phyloP scores from a whole-genome alignment of 345 rosid species.

The Eucalyptus pauciflora region DNA sequence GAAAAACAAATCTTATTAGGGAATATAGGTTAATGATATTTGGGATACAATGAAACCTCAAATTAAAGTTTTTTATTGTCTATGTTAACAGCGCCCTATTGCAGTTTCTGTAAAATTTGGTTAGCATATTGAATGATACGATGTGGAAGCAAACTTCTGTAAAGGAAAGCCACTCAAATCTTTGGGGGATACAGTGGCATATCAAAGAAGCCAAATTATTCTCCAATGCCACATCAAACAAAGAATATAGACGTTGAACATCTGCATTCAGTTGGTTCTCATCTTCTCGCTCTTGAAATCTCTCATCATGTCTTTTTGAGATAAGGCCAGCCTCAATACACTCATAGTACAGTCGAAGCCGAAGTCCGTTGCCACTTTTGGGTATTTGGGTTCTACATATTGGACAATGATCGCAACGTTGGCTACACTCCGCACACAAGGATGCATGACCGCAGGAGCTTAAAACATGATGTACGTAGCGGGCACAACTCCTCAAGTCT shows the following conservation, averaged over 20 bases:
- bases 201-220: slow-evolving; percentile 77
- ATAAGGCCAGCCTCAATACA: slow-evolving; percentile 84
- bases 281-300: slow-evolving; percentile 47
- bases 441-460: slow-evolving; percentile 91
- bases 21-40: not conserved
- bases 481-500: slow-evolving; percentile 83
- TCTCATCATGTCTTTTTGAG: slow-evolving; percentile 38
- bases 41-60: not conserved
- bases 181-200: slow-evolving; percentile 80
- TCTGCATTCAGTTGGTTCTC: slow-evolving; percentile 48
- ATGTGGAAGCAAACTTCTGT: not conserved
- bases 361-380: slow-evolving; percentile 24
- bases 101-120: not conserved
- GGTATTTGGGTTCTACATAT: slow-evolving; percentile 56
- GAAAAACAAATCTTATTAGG: not conserved
- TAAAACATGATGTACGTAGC: slow-evolving; percentile 54
- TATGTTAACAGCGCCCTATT: not conserved
- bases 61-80: not conserved
- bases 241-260: slow-evolving; percentile 76
- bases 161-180: not conserved
- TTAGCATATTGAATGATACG: not conserved
- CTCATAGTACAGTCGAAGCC: slow-evolving; percentile 67
- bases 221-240: slow-evolving; percentile 85
- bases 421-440: slow-evolving; percentile 75
- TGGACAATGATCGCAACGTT: slow-evolving; percentile 81